These are phyloP conservation scores for Trypanosoma melophagium DNA, from an alignment of 208 protist genomes.

Conservation along the genomic window DNA sequence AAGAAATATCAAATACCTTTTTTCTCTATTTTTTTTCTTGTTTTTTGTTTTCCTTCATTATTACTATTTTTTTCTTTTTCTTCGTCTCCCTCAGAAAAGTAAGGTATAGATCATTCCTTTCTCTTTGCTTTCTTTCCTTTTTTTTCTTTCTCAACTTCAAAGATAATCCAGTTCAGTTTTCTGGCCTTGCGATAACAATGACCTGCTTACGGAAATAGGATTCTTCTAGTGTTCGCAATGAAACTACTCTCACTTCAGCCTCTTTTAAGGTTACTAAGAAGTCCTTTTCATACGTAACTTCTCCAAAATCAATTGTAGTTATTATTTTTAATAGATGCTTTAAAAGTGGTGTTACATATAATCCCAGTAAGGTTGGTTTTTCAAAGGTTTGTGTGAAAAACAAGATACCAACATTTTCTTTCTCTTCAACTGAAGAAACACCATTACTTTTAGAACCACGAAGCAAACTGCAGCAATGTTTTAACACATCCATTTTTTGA, in stretches of 20 bases:
- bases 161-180: constrained; percentile 7
- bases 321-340: constrained; percentile 56
- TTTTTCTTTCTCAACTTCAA: background rate
- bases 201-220: constrained; percentile 56
- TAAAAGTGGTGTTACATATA: constrained; percentile 52
- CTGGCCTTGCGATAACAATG: constrained; percentile 64
- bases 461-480: constrained; percentile 65
- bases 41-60: too few species aligned
- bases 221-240: constrained; percentile 37
- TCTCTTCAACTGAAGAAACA: constrained; percentile 13
- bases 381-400: constrained; percentile 87
- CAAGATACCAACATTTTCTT: constrained; percentile 41
- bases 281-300: constrained; percentile 80
- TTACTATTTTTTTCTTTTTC: too few species aligned
- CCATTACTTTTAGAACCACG: constrained; percentile 43
- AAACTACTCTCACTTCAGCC: constrained; percentile 57
- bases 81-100: too few species aligned
- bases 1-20: too few species aligned
- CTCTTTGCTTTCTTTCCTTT: constrained; percentile 10
- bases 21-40: too few species aligned
- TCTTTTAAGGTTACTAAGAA: constrained; percentile 49
- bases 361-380: constrained; percentile 51
- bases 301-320: constrained; percentile 83
- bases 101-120: background rate
- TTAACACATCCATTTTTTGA: constrained; percentile 47